These are phyloP conservation scores for Ambrosiella beaveri DNA, from an alignment of 2,329 filamentous ascomycete species.

Conservation along the genomic window DNA sequence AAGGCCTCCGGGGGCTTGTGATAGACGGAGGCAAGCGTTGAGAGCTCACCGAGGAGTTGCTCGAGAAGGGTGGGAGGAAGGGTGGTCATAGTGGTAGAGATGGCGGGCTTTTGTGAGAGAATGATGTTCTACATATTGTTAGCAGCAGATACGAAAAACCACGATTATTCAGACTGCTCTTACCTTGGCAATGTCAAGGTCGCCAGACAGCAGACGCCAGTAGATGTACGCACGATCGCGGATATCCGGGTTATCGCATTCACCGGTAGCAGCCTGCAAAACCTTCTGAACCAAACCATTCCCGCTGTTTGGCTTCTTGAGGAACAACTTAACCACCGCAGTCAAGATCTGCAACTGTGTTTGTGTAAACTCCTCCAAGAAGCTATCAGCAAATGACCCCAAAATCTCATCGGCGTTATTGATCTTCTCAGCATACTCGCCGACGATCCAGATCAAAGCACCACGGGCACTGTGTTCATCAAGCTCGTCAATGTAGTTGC, in stretches of 20 bases:
- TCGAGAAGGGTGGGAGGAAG: slow-evolving; percentile 72
- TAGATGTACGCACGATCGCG: slow-evolving; percentile 95
- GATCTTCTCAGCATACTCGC: slow-evolving; percentile 98
- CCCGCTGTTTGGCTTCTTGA: slow-evolving; percentile 88
- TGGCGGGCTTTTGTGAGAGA: slow-evolving; percentile 83
- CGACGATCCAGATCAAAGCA: slow-evolving; percentile 94
- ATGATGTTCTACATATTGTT: slow-evolving; percentile 48
- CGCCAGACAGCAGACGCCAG: slow-evolving; percentile 88
- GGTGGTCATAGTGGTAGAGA: slow-evolving; percentile 83
- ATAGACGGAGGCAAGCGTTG: slow-evolving; percentile 90
- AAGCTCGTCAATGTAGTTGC: slow-evolving; percentile 89
- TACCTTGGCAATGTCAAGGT: slow-evolving; percentile 77
- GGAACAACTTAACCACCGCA: slow-evolving; percentile 88
- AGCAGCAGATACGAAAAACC: neutral
- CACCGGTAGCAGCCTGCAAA: slow-evolving; percentile 75
- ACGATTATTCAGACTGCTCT: slow-evolving; percentile 12
- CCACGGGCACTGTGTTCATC: slow-evolving; percentile 86
- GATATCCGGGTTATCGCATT: slow-evolving; percentile 96
- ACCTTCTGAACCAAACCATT: slow-evolving; percentile 89
- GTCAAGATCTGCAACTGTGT: slow-evolving; percentile 97
- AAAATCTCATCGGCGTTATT: slow-evolving; percentile 95
- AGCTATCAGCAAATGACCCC: slow-evolving; percentile 76
- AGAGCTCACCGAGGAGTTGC: slow-evolving; percentile 77
- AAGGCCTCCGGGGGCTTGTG: slow-evolving; percentile 98
- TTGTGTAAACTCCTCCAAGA: slow-evolving; percentile 94